Evolutionary conservation across 177 flowering plant species (phyloP), one percentile per base, ranked within the genome.

Genomic region (Vitis hybrid): DNA sequence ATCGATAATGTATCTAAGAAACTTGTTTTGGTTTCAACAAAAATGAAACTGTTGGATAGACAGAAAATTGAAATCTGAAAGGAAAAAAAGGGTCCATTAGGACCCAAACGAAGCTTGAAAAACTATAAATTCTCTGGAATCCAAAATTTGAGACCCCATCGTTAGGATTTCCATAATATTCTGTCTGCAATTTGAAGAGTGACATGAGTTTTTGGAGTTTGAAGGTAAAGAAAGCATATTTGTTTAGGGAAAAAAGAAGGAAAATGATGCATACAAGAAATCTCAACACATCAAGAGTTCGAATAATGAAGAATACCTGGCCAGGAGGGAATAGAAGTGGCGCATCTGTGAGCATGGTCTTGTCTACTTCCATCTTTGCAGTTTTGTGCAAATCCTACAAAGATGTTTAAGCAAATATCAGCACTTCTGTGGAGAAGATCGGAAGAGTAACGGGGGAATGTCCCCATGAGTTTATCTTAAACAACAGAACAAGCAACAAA

Each of bases 261-360:
- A 35, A 35, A 35, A 35, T 35, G 46, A 35, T 5, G 7, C 46
- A 35, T 35, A 35, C 9, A 5, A 35, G 46, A 35, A 35, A 35
- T 35, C 46, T 35, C 9, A 4, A 35, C 46, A 35, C 9, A 6
- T 35, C 0, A 35, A 35, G 9, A 24, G 46, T 35, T 35, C 7
- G 46, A 35, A 66, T 0, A 1, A 48, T 49, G 8, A 64, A 7
- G 11, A 57, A 13, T 83, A 95, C 99, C 98, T 95, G 98, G 61
- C 93, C 97, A 58, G 98, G 99, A 62, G 99, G 84, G 67, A 93
- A 93, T 53, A 95, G 78, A 80, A 91, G 94, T 32, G 98, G 97
- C 48, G 91, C 97, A 74, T 95, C 97, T 20, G 97, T 87, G 58
- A 91, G 91, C 98, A 95, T 93, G 46, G 74, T 81, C 78, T 81